Conservation (phyloP, 2,329 filamentous ascomycete genomes). For the Aspergillus latus region DNA sequence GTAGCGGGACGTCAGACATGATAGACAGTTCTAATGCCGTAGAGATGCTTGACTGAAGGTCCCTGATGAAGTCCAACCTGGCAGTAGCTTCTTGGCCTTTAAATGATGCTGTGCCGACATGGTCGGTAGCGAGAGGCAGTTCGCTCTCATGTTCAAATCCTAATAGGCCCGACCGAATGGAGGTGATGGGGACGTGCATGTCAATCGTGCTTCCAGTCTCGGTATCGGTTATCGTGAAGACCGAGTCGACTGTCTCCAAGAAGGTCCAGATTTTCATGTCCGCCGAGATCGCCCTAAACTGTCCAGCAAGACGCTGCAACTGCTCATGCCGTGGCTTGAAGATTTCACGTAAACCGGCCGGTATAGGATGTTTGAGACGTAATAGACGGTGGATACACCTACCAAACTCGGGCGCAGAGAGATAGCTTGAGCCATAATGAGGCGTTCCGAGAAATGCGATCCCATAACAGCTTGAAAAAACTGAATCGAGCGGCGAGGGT, state of each 20-base stretch:
- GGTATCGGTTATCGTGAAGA: conserved; percentile 47
- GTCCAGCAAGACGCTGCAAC: conserved; percentile 52
- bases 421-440: conserved; percentile 63
- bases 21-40: conserved; percentile 28
- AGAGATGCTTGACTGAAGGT: conserved; percentile 22
- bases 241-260: conserved; percentile 63
- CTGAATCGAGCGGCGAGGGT: conserved; percentile 30
- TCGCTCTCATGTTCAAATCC: conserved; percentile 36
- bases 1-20: conserved; percentile 47
- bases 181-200: conserved; percentile 61
- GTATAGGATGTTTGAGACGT: conserved; percentile 53
- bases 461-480: conserved; percentile 60
- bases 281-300: conserved; percentile 57
- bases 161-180: conserved; percentile 41
- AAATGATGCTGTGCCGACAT: conserved; percentile 33
- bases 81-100: conserved; percentile 30
- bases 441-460: conserved; percentile 63
- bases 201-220: conserved; percentile 48
- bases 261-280: conserved; percentile 64
- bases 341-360: conserved; percentile 51
- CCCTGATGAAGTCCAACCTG: conserved; percentile 28
- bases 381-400: conserved; percentile 56
- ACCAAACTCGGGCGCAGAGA: conserved; percentile 59
- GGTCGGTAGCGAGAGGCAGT: conserved; percentile 32
- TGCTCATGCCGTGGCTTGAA: conserved; percentile 53